Evolutionary conservation across 148 eudicot genomes (phyloP), one percentile per base, ranked within the genome.

Genomic region (Euryodendron excelsum): DNA sequence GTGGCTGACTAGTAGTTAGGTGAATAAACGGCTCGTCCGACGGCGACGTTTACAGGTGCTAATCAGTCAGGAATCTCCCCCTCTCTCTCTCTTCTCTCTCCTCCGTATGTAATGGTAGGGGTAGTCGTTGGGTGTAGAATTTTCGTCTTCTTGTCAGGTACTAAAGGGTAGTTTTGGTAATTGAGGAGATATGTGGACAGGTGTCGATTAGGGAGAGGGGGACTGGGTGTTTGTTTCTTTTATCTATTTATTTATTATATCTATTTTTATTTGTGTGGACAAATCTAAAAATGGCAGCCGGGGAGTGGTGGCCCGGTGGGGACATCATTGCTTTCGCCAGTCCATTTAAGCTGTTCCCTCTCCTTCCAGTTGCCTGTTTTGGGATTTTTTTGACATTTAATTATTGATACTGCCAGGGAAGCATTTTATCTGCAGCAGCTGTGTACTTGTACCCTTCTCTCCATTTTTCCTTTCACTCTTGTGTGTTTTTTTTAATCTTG

Each of bases 341-440:
- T 37, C 59, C 73, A 77, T 67, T 77, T 41, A 34, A 21, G 80
- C 73, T 68, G 80, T 48, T 30, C 73, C 47, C 52, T 17, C 39
- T 28, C 33, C 7, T 3, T 55, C 75, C 25, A 14, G 21, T 33
- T 23, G 5, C 14, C 17, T 56, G 3, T 52, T 18, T 27, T 53
- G 14, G 20, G 47, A 20, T 67, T 36, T 34, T n/a, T 25, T 36
- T n/a, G 34, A 1, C 2, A 12, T 56, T 4, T 5, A 20, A 50
- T 47, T 23, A 36, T 36, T 66, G 70, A 39, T 66, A 20, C 47
- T 66, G 45, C 27, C 70, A 21, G 6, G 5, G 47, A 21, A 66
- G 25, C 70, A 36, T 36, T 66, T 65, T 66, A 47, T 70, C 58
- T 11, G 3, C 36, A 1, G 21, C n/a, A 20, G 47, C 28, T 13